These are phyloP conservation scores for Termitomyces sp. DNA, from an alignment of 768 basidiomycete species.

Conservation along the genomic window DNA sequence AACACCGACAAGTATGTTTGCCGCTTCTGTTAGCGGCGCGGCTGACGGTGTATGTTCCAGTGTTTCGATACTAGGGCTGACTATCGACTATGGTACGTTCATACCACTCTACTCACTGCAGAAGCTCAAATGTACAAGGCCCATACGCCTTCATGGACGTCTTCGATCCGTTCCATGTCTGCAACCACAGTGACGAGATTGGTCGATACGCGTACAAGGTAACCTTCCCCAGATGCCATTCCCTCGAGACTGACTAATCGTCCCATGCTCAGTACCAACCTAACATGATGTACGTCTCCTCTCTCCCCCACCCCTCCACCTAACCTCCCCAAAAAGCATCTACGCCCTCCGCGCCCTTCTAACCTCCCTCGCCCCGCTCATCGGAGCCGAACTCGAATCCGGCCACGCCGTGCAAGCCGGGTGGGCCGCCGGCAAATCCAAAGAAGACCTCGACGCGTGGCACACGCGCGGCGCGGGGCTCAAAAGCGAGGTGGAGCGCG, in stretches of 20 bases:
- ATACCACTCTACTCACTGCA: background rate
- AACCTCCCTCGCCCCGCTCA: slow-evolving; percentile 74
- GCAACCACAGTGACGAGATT: slow-evolving; percentile 80
- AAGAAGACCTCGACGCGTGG: too few species aligned
- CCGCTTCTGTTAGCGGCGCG: background rate
- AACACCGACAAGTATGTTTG: slow-evolving; percentile 83
- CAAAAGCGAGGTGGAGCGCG: too few species aligned
- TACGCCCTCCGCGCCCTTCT: slow-evolving; percentile 78
- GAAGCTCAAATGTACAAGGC: slow-evolving; percentile 33
- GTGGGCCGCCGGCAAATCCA: too few species aligned
- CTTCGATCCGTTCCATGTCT: slow-evolving; percentile 79
- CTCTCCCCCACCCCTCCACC: background rate
- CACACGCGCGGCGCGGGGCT: too few species aligned
- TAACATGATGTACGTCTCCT: slow-evolving; percentile 59
- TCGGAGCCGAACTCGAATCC: slow-evolving; percentile 69
- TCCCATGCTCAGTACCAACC: slow-evolving; percentile 54
- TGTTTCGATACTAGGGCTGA: slow-evolving; percentile 68
- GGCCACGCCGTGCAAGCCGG: too few species aligned
- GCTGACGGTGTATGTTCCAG: slow-evolving; percentile 29
- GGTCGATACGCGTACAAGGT: slow-evolving; percentile 74
- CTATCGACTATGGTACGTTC: slow-evolving; percentile 64
- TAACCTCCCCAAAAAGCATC: slow-evolving; percentile 34
- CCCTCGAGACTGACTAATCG: background rate
- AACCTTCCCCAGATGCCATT: background rate
- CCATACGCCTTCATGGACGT: slow-evolving; percentile 97